phyloP scores from a whole-genome alignment of 306 rosid genomes.

The Cicer arietinum region DNA sequence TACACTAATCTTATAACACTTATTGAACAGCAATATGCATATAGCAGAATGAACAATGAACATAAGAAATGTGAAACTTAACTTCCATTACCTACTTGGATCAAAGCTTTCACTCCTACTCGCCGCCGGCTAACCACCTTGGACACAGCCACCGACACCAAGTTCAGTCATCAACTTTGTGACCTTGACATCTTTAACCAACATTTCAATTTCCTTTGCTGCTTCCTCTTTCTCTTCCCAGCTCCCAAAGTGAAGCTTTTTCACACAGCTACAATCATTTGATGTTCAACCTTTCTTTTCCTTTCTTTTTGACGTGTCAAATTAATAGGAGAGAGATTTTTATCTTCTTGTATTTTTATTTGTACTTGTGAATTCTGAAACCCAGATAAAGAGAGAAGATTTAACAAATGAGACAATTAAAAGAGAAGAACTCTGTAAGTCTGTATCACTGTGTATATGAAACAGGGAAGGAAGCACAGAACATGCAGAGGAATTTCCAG shows the following conservation, averaged over 20 bases:
- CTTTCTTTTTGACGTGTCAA: constrained; percentile 13
- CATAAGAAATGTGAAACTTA: constrained; percentile 42
- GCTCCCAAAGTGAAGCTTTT: constrained; percentile 77
- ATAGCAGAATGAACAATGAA: not conserved
- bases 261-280: constrained; percentile 55
- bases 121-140: constrained; percentile 45
- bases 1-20: no score
- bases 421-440: no score
- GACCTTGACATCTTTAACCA: constrained; percentile 57
- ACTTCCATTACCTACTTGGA: constrained; percentile 63
- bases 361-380: no score
- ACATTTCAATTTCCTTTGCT: constrained; percentile 56
- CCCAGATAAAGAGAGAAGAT: no score
- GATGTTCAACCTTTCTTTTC: not conserved
- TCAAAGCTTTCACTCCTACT: constrained; percentile 53
- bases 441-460: no score
- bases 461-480: no score
- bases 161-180: constrained; percentile 64
- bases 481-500: no score
- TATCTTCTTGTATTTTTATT: no score
- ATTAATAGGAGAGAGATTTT: not conserved
- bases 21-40: not conserved
- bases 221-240: constrained; percentile 78
- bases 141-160: constrained; percentile 64
- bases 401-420: no score